Evolutionary conservation across 805 yeast genomes (phyloP), one percentile per base, ranked within the genome.

Genomic region (Candida nonsorbophila): DNA sequence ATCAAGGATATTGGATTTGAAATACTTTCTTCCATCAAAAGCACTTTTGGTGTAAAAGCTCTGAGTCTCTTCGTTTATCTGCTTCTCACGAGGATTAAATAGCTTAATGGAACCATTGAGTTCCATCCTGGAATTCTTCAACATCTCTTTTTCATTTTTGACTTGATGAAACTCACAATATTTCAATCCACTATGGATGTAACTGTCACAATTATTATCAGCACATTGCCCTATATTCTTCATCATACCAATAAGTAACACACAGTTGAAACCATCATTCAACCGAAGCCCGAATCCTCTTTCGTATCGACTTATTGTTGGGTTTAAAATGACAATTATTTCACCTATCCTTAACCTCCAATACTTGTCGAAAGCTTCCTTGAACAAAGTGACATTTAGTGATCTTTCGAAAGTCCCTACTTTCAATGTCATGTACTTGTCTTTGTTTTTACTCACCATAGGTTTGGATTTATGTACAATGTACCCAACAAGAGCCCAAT

Each of bases 401-500:
- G 72, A 71, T 29, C 69, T 70, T 29, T 65, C 65, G 44, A 87
- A 79, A 47, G 84, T 83, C 0, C 94, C 82, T 3, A 90, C 43
- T 2, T 73, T 69, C 13, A 87, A 33, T 33, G 71, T 71, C 40
- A 84, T 58, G 45, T 63, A 88, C 45, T 78, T 80, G 9, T 63
- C 56, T 47, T 38, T 53, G 37, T 28, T 48, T 9, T 64, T 39
- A 0, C 84, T 60, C 4, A 57, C 51, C 38, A 67, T 63, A 3
- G 80, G 66, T 6, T 64, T 72, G 4, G 77, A 59, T 45, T 86
- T 86, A 13, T 50, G 45, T 4, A 75, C 58, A 0, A 88, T 61
- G 3, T 84, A 64, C 1, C 94, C 97, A n/a, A 80, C 45, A 1
- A 78, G 69, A n/a, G 79, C 79, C 82, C 86, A 87, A 47, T 88